Conservation (phyloP, 2,329 filamentous ascomycete species). For the Akanthomyces dipterigenus region DNA sequence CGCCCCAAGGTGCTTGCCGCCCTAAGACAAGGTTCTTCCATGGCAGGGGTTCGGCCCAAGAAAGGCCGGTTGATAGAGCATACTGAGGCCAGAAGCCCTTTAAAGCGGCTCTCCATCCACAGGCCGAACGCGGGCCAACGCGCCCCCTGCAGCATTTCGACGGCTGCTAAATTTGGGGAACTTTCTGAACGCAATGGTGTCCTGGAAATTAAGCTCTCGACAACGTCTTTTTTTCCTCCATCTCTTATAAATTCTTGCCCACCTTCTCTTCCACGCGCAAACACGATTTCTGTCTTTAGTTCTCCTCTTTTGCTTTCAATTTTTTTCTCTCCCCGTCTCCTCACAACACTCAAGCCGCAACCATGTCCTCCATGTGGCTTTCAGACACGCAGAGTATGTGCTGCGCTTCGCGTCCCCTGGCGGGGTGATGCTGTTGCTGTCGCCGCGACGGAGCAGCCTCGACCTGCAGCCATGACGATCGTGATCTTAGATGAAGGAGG, state of each 20-base stretch:
- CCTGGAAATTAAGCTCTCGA: constrained; percentile 10
- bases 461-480: background rate
- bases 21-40: background rate
- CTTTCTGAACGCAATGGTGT: constrained; percentile 13
- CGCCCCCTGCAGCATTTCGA: background rate
- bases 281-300: background rate
- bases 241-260: background rate
- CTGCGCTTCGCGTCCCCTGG: constrained; percentile 1
- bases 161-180: constrained; percentile 10
- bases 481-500: background rate
- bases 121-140: background rate
- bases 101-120: background rate
- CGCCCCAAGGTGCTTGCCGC: background rate
- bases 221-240: background rate
- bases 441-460: background rate
- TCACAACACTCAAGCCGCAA: constrained; percentile 19
- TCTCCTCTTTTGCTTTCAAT: background rate
- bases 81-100: background rate
- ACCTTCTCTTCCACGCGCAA: background rate
- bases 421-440: background rate
- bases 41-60: no score
- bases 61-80: no score
- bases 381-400: constrained; percentile 87
- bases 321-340: background rate
- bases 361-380: constrained; percentile 90